These are phyloP conservation scores for Sarcodon aspratus DNA, from an alignment of 768 basidiomycete genomes.

Conservation along the genomic window DNA sequence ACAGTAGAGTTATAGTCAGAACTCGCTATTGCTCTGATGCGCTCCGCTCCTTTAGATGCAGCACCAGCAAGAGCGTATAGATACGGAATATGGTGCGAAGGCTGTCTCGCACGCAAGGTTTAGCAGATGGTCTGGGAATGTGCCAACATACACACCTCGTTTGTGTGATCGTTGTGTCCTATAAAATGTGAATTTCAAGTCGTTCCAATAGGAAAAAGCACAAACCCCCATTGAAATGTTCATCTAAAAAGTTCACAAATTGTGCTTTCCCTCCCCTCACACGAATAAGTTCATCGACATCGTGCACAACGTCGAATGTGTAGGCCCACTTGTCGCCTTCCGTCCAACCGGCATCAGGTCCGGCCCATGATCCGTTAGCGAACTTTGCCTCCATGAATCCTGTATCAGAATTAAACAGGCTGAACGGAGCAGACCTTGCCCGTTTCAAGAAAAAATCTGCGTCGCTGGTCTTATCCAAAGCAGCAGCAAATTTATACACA, in stretches of 20 bases:
- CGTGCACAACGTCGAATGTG: constrained; percentile 69
- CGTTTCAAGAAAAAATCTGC: constrained; percentile 44
- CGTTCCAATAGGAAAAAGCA: neutral
- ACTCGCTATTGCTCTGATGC: constrained; percentile 55
- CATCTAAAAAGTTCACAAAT: constrained; percentile 60
- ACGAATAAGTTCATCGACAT: constrained; percentile 48
- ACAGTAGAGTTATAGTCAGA: constrained; percentile 58
- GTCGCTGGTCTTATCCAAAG: constrained; percentile 38
- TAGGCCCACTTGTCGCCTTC: constrained; percentile 77
- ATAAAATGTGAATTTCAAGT: constrained; percentile 5
- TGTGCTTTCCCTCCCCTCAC: constrained; percentile 51
- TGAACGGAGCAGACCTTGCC: constrained; percentile 43
- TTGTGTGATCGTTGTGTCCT: constrained; percentile 75
- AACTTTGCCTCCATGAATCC: constrained; percentile 81
- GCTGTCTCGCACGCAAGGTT: constrained; percentile 28
- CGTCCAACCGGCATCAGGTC: constrained; percentile 62
- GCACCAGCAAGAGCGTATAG: constrained; percentile 66
- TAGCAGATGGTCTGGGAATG: no score
- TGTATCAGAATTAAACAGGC: constrained; percentile 54
- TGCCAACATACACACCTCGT: constrained; percentile 39
- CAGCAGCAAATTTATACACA: constrained; percentile 46
- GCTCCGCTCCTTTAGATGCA: constrained; percentile 58
- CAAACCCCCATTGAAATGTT: constrained; percentile 36
- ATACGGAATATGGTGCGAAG: constrained; percentile 82
- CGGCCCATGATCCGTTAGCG: constrained; percentile 60